Base-by-base conservation (phyloP, 2,329 filamentous ascomycete genomes). In the Phialophora verrucosa region DNA sequence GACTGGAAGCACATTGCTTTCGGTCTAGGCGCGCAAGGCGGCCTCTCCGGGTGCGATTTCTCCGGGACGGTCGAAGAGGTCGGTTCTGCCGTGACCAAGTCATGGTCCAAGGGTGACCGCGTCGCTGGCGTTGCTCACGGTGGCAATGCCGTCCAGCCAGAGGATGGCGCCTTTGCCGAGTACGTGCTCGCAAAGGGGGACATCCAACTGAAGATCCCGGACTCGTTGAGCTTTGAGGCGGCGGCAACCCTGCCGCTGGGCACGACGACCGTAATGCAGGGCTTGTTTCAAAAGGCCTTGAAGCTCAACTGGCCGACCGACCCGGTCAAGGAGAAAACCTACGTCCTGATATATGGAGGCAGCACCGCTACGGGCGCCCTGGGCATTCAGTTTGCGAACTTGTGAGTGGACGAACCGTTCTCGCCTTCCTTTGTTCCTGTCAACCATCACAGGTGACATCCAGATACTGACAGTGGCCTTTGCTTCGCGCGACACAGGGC, bases 1-100 rank as follows among this genome's bases (percentile, higher is more conserved):
- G 85, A 87, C 73, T 87, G 83, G 83, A 85, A 85, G 70, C 80
- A 83, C 67, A 72, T 84, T 47, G 75, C 77, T 1, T 63, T 31
- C n/a, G 62, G 64, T 1, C 12, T 68, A 5, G 60, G 63, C 5
- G 73, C 74, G 0, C 72, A 76, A 0, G 81, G 82, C 4, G 79
- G 78, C 49, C 83, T 75, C 0, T 64, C 75, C 0, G 76, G 76
- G 1, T 77, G 73, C 58, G 76, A 78, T 62, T 78, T 75, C 59
- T 73, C 76, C 17, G 76, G 76, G 38, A 67, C 73, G 31, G 74
- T 78, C 35, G 71, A 74, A 31, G 70, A 74, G 42, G 60, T 71
- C 23, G 70, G 71, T 14, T 29, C 59, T 2, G 64, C 38, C 4
- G 69, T 71, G 42, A 70, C 70, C 31, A 70, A 70, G 47, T 35